A percentile compares a stretch with the other conserved stretches of the same genome.
Conservation (phyloP, 1,139 yeast species). For the Spencermartinsiella ligniputridi region DNA sequence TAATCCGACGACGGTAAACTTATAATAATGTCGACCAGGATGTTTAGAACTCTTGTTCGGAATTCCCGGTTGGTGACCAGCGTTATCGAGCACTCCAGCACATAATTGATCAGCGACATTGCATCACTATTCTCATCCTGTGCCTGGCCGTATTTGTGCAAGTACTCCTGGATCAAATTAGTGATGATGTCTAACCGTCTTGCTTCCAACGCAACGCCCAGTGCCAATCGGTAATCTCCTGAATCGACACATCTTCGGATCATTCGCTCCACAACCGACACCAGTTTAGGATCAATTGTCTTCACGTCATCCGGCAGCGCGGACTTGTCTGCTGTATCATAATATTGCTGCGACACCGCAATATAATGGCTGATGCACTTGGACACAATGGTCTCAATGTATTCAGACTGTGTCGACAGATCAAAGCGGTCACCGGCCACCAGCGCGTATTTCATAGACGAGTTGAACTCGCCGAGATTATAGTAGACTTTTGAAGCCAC, state of each 20-base stretch:
- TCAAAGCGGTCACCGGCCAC: slow-evolving; percentile 80
- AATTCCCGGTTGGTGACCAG: slow-evolving; percentile 62
- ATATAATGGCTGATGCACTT: slow-evolving; percentile 86
- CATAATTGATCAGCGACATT: slow-evolving; percentile 62
- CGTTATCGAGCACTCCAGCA: slow-evolving; percentile 67
- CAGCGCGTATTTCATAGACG: slow-evolving; percentile 83
- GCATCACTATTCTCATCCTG: slow-evolving; percentile 6
- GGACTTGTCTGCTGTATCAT: slow-evolving; percentile 34
- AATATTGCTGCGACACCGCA: slow-evolving; percentile 53
- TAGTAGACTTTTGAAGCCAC: slow-evolving; percentile 93
- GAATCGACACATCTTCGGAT: slow-evolving; percentile 67
- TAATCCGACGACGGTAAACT: slow-evolving; percentile 66
- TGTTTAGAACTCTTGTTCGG: slow-evolving; percentile 58
- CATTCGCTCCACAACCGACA: slow-evolving; percentile 78
- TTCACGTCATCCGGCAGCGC: slow-evolving; percentile 18
- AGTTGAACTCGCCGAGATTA: slow-evolving; percentile 89
- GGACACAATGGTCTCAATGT: slow-evolving; percentile 87
- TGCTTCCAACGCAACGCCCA: slow-evolving; percentile 89
- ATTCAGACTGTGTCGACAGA: slow-evolving; percentile 71
- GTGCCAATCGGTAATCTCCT: slow-evolving; percentile 73
- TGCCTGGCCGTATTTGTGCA: slow-evolving; percentile 21
- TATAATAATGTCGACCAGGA: slow-evolving; percentile 58
- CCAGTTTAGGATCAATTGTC: slow-evolving; percentile 58
- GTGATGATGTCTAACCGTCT: slow-evolving; percentile 80
- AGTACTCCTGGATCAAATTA: slow-evolving; percentile 48